Percentiles rank a stretch among this genome's conserved stretches.
These are phyloP conservation scores for Erythrobasidium yunnanense DNA, from an alignment of 768 basidiomycete genomes.

Conservation along the genomic window DNA sequence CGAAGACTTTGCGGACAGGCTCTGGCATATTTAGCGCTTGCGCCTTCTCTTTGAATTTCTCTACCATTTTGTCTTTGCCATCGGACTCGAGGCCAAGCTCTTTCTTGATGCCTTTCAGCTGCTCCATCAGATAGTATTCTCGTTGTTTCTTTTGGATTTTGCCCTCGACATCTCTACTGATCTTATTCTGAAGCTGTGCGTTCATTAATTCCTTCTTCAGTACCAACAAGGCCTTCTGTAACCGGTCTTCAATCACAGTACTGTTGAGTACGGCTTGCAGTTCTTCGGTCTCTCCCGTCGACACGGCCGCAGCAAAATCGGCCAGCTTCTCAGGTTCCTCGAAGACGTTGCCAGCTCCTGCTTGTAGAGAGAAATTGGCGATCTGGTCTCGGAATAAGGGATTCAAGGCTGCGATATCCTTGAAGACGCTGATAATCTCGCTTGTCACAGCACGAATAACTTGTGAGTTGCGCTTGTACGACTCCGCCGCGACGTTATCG, in stretches of 20 bases:
- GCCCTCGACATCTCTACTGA: conserved; percentile 80
- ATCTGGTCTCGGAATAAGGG: conserved; percentile 97
- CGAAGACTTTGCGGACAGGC: conserved; percentile 80
- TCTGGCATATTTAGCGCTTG: conserved; percentile 73
- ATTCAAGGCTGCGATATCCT: conserved; percentile 93
- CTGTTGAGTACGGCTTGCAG: conserved; percentile 87
- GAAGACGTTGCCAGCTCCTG: conserved; percentile 83
- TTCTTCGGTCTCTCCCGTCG: conserved; percentile 80
- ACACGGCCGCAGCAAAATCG: conserved; percentile 93
- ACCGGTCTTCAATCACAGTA: conserved; percentile 69
- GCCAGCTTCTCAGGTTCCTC: conserved; percentile 95
- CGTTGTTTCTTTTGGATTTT: conserved; percentile 46
- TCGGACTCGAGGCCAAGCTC: conserved; percentile 55
- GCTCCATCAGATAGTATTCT: conserved; percentile 38
- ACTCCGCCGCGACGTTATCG: conserved; percentile 64
- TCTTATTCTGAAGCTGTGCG: conserved; percentile 83
- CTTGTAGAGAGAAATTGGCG: conserved; percentile 87
- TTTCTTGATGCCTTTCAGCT: conserved; percentile 41
- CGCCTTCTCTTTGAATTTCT: conserved; percentile 66
- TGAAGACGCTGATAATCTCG: conserved; percentile 93
- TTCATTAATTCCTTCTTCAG: conserved; percentile 98
- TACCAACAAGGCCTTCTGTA: conserved; percentile 79
- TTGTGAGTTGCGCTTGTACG: conserved; percentile 78
- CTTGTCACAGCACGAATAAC: conserved; percentile 91
- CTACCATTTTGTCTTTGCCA: conserved; percentile 69